These are phyloP conservation scores for Plasmodium knowlesi DNA, from an alignment of 169 alveolate genomes.

Conservation along the genomic window DNA sequence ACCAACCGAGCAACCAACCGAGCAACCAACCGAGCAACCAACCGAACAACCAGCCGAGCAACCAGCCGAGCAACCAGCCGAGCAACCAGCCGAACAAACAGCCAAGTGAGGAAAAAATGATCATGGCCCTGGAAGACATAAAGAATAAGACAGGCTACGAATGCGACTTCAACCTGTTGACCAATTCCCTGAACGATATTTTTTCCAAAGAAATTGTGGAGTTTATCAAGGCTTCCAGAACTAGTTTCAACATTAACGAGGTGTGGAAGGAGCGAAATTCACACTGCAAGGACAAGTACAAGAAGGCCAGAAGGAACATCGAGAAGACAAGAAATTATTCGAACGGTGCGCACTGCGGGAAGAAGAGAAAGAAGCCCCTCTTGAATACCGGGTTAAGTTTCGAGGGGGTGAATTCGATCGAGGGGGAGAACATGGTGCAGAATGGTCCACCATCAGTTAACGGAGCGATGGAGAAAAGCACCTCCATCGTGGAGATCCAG, in stretches of 20 bases:
- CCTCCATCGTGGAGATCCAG: neutral
- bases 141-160: constrained; percentile 23
- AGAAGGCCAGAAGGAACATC: constrained; percentile 39
- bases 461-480: neutral
- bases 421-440: neutral
- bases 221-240: constrained; percentile 65
- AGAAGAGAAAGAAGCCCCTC: constrained; percentile 10
- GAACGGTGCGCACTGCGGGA: neutral
- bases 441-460: neutral
- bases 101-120: neutral
- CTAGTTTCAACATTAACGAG: constrained; percentile 48
- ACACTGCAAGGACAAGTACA: constrained; percentile 37
- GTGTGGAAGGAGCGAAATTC: constrained; percentile 52
- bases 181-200: constrained; percentile 61
- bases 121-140: neutral
- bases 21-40: no score
- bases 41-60: no score
- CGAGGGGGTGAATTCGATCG: neutral
- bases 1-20: no score
- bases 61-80: no score
- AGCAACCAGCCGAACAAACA: no score
- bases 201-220: constrained; percentile 74
- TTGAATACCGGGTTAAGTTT: neutral
- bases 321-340: constrained; percentile 24
- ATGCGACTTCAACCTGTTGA: constrained; percentile 51